A percentile compares a stretch with the other conserved stretches of the same genome.
Conservation (phyloP, 2,329 filamentous ascomycete genomes). For the Neofusicoccum sp. region DNA sequence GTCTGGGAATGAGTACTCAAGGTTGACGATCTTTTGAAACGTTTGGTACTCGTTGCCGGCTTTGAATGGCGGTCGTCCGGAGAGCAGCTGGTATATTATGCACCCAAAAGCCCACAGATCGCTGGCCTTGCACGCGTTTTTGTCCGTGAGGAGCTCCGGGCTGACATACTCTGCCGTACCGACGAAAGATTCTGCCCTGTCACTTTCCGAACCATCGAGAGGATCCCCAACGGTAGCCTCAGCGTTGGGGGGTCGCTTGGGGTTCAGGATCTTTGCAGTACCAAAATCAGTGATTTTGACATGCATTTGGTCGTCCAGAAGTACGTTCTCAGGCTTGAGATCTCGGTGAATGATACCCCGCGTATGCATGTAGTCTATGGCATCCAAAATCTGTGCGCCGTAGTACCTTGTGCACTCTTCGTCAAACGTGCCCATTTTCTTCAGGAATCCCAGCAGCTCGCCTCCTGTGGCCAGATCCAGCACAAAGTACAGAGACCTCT, state of each 20-base stretch:
- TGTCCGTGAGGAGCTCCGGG: constrained; percentile 92
- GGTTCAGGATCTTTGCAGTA: constrained; percentile 86
- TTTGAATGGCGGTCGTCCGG: constrained; percentile 97
- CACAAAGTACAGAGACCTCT: constrained; percentile 93
- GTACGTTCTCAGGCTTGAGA: constrained; percentile 93
- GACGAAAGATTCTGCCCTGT: constrained; percentile 88
- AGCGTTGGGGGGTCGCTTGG: constrained; percentile 33
- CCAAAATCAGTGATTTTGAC: constrained; percentile 99
- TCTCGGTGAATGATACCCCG: constrained; percentile 95
- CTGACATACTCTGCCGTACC: constrained; percentile 98
- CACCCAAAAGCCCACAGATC: constrained; percentile 98
- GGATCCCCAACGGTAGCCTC: constrained; percentile 44
- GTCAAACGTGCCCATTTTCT: constrained; percentile 92
- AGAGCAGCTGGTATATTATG: constrained; percentile 92
- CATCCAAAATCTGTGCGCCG: constrained; percentile 90
- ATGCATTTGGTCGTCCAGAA: constrained; percentile 93
- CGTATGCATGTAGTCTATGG: constrained; percentile 97
- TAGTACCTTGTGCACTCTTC: constrained; percentile 94
- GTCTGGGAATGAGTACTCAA: constrained; percentile 90
- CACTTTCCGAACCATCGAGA: constrained; percentile 60
- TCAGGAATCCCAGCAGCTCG: constrained; percentile 86
- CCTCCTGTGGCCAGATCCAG: constrained; percentile 89
- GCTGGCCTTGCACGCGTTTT: constrained; percentile 95
- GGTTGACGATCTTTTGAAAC: constrained; percentile 93
- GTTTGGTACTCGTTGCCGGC: constrained; percentile 93